These are phyloP conservation scores for Neurospora tetrasperma DNA, from an alignment of 495 filamentous ascomycete species.

Conservation along the genomic window DNA sequence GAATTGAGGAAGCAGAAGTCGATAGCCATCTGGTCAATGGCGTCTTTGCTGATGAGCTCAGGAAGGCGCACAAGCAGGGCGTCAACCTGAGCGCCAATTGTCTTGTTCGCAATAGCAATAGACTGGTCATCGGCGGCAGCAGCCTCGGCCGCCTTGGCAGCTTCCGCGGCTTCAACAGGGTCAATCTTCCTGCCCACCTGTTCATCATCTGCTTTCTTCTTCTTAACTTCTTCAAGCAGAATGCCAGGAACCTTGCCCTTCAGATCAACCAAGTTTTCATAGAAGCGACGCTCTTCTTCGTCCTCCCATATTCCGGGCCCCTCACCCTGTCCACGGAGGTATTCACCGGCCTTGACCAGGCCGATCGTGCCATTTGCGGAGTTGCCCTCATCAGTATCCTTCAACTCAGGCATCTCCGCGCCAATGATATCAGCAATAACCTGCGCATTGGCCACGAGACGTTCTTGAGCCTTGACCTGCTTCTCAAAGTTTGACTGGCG, in stretches of 20 bases:
- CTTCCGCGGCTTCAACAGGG: slow-evolving; percentile 36
- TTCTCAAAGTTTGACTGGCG: slow-evolving; percentile 94
- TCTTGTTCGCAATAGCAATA: slow-evolving; percentile 92
- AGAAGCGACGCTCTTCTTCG: slow-evolving; percentile 93
- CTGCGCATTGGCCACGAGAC: slow-evolving; percentile 82
- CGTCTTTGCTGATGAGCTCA: slow-evolving; percentile 82
- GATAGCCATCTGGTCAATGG: slow-evolving; percentile 81
- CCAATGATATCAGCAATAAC: slow-evolving; percentile 78
- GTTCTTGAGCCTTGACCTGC: slow-evolving; percentile 81
- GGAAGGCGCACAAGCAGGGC: slow-evolving; percentile 77
- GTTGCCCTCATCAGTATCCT: slow-evolving; percentile 63
- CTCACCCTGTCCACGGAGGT: slow-evolving; percentile 78
- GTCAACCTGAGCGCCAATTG: slow-evolving; percentile 93
- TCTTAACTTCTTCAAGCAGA: slow-evolving; percentile 86
- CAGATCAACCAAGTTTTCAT: slow-evolving; percentile 90
- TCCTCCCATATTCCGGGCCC: slow-evolving; percentile 99
- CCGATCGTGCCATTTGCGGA: slow-evolving; percentile 69
- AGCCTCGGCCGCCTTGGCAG: slow-evolving; percentile 38
- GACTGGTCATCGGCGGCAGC: slow-evolving; percentile 71
- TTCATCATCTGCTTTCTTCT: slow-evolving; percentile 79
- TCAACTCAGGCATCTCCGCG: slow-evolving; percentile 89
- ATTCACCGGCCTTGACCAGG: slow-evolving; percentile 87
- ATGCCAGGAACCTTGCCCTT: slow-evolving; percentile 93
- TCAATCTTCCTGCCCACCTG: slow-evolving; percentile 49
- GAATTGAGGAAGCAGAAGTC: slow-evolving; percentile 99